Conservation (phyloP, 305 asterid genomes). For the Fraxinus albicans region DNA sequence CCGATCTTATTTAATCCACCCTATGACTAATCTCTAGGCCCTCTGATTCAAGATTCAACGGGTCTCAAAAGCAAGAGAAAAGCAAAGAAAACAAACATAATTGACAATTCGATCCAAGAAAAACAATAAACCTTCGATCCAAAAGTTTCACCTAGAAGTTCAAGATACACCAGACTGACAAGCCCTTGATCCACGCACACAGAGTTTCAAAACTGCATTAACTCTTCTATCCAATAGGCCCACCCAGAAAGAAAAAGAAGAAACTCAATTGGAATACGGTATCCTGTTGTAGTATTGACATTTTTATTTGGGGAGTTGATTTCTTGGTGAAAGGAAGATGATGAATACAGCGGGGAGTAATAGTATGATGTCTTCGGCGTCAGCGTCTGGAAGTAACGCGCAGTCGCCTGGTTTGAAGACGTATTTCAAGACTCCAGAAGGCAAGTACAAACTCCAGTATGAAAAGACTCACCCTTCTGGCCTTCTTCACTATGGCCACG, state of each 20-base stretch:
- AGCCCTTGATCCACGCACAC: not conserved
- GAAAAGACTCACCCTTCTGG: conserved; percentile 96
- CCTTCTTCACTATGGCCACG: conserved; percentile 81
- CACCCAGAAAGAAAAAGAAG: not conserved
- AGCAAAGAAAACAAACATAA: not conserved
- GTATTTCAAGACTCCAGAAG: conserved; percentile 94
- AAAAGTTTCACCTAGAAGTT: not conserved
- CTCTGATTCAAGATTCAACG: not conserved
- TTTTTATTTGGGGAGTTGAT: conserved; percentile 7
- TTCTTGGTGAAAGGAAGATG: conserved; percentile 33
- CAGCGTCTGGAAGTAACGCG: conserved; percentile 67
- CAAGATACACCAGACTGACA: not conserved
- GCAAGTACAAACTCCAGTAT: conserved; percentile 87
- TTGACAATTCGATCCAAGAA: not conserved
- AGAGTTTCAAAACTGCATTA: not conserved
- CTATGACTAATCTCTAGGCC: not conserved
- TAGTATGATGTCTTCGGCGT: conserved; percentile 62
- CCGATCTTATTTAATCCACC: not conserved
- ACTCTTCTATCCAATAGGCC: not conserved
- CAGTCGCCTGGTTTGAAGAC: conserved; percentile 88
- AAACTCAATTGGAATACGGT: conserved; percentile 23
- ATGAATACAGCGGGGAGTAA: conserved; percentile 68
- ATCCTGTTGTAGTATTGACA: conserved; percentile 26
- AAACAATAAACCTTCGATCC: not conserved
- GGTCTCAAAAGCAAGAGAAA: not conserved